Conservation (phyloP, 1,284 basidiomycete genomes). For the Ceratobasidium papillatum region DNA sequence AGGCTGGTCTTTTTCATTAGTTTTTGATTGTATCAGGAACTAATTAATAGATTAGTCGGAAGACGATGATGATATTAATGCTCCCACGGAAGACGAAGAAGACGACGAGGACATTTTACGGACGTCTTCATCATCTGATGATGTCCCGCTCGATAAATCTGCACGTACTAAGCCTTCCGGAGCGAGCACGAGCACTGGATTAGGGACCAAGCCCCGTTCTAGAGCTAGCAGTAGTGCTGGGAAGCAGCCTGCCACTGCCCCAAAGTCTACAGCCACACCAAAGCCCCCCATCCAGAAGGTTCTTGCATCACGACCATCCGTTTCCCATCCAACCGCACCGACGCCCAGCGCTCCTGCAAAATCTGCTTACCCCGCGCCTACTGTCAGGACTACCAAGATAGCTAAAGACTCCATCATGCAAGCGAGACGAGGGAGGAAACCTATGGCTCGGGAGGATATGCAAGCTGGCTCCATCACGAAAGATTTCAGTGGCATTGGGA, state of each 20-base stretch:
- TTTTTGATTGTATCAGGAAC: background rate
- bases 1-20: background rate
- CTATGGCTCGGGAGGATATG: background rate
- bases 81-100: background rate
- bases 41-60: background rate
- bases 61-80: slow-evolving; percentile 17
- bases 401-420: background rate
- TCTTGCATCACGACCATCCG: background rate
- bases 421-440: background rate
- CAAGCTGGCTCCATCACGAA: slow-evolving; percentile 20
- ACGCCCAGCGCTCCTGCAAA: background rate
- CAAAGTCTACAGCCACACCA: background rate
- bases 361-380: background rate
- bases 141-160: background rate
- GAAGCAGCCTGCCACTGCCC: background rate
- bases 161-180: background rate
- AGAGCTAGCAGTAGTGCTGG: background rate
- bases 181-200: slow-evolving; percentile 3
- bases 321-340: background rate
- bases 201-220: background rate
- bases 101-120: slow-evolving; percentile 11
- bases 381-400: slow-evolving; percentile 5
- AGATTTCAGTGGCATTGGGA: slow-evolving; percentile 23
- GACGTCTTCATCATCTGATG: slow-evolving; percentile 18
- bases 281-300: background rate